phyloP scores from a whole-genome alignment of 2,329 filamentous ascomycete genomes.

The Hypomyces perniciosus region DNA sequence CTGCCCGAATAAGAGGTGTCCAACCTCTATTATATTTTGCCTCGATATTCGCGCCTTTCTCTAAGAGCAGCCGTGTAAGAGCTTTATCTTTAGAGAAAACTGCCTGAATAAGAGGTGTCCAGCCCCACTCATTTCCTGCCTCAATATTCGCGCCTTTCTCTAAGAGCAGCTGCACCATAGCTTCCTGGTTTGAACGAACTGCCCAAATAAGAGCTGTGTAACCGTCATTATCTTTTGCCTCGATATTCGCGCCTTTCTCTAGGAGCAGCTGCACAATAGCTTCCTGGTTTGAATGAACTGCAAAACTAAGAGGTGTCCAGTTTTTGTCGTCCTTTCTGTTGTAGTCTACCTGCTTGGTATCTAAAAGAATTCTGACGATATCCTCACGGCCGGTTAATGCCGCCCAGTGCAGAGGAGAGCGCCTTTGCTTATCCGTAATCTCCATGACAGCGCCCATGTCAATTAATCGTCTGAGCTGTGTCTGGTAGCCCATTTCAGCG shows the following conservation, averaged over 20 bases:
- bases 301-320: not conserved
- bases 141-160: not conserved
- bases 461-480: conserved; percentile 3
- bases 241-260: not conserved
- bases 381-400: not conserved
- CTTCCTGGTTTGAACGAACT: not conserved
- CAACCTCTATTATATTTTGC: not conserved
- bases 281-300: not conserved
- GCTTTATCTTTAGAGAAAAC: not conserved
- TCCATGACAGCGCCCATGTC: conserved; percentile 5
- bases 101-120: not conserved
- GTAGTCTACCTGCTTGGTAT: not conserved
- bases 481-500: conserved; percentile 11
- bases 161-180: not conserved
- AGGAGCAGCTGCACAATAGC: not conserved
- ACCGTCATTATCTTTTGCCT: not conserved
- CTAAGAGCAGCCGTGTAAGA: not conserved
- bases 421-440: conserved; percentile 1
- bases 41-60: not conserved
- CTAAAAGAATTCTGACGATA: not conserved
- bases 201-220: not conserved
- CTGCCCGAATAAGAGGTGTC: no score
- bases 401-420: conserved; percentile 11
- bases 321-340: not conserved
- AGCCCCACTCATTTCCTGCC: no score